phyloP scores from a whole-genome alignment of 495 filamentous ascomycete species.

The Penicillium egyptiacum region DNA sequence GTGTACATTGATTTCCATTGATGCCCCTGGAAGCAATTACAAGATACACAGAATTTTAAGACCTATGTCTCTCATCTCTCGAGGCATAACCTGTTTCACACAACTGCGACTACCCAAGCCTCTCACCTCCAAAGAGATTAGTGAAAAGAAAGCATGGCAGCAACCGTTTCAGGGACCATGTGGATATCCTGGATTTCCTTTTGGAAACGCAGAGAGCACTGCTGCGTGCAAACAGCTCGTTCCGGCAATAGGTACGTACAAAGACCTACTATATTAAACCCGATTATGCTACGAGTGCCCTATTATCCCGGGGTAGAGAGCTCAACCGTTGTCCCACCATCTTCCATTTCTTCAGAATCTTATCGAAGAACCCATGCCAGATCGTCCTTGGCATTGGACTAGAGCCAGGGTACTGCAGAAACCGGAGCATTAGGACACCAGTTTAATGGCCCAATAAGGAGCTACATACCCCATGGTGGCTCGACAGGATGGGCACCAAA shows the following conservation, averaged over 20 bases:
- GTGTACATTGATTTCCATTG: conserved; percentile 18
- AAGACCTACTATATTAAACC: not conserved
- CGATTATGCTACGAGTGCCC: not conserved
- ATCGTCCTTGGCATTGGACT: conserved; percentile 21
- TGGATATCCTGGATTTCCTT: conserved; percentile 53
- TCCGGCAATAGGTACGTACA: conserved; percentile 26
- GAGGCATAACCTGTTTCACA: conserved; percentile 42
- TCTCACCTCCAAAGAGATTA: conserved; percentile 16
- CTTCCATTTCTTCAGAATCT: not conserved
- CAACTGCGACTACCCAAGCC: conserved; percentile 37
- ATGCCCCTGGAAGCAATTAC: conserved; percentile 15
- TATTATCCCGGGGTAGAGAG: conserved; percentile 1
- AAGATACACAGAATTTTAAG: conserved; percentile 11
- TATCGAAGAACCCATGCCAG: conserved; percentile 14
- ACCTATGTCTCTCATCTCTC: conserved; percentile 28
- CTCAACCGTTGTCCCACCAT: conserved; percentile 7
- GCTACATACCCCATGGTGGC: conserved; percentile 16
- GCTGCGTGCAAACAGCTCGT: conserved; percentile 37
- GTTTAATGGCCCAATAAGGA: conserved; percentile 23
- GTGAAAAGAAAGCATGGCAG: conserved; percentile 23
- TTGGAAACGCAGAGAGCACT: conserved; percentile 4
- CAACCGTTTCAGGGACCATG: conserved; percentile 41
- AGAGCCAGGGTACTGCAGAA: conserved; percentile 20
- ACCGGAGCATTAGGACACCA: conserved; percentile 28
- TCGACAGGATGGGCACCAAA: conserved; percentile 33